Evolutionary conservation across 495 filamentous ascomycete species (phyloP).

Genomic region (Xylaria venustula): DNA sequence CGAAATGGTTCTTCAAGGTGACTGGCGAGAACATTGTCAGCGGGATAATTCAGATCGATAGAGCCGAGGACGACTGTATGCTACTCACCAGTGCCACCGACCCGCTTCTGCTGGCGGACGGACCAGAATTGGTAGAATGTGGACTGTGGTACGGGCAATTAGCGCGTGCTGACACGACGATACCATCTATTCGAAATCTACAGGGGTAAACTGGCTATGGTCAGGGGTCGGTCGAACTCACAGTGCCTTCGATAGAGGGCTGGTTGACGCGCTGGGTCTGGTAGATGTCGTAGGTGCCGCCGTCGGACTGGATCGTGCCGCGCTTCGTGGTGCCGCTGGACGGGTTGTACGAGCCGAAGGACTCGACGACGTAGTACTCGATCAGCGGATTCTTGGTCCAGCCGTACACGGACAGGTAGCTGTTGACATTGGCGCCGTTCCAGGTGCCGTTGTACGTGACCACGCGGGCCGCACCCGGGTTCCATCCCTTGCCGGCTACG

Average conservation of each 20-base stretch:
- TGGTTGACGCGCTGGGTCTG: conserved; percentile 57
- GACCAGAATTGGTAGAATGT: conserved; percentile 58
- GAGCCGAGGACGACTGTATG: not conserved
- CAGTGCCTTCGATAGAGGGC: conserved; percentile 52
- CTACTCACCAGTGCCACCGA: conserved; percentile 38
- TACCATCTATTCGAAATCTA: not conserved
- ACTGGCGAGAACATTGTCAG: conserved; percentile 16
- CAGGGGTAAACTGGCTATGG: too few species aligned
- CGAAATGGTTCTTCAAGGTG: conserved; percentile 58
- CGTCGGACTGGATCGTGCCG: conserved; percentile 59
- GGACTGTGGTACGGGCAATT: not conserved
- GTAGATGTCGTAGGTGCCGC: conserved; percentile 66
- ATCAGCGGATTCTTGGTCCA: conserved; percentile 57
- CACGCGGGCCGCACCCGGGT: conserved; percentile 42
- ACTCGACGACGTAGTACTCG: conserved; percentile 63
- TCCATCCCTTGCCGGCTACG: conserved; percentile 65
- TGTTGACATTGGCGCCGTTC: conserved; percentile 48
- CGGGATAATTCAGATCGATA: not conserved
- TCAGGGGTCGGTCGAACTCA: conserved; percentile 33
- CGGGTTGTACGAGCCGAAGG: conserved; percentile 57
- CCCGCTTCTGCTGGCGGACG: conserved; percentile 48
- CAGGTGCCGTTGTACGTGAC: conserved; percentile 48
- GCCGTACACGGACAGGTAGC: conserved; percentile 59
- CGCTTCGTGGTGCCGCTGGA: conserved; percentile 45
- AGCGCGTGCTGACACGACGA: not conserved